Evolutionary conservation across 2,329 filamentous ascomycete species (phyloP).

Genomic region (Thelonectria rubi): DNA sequence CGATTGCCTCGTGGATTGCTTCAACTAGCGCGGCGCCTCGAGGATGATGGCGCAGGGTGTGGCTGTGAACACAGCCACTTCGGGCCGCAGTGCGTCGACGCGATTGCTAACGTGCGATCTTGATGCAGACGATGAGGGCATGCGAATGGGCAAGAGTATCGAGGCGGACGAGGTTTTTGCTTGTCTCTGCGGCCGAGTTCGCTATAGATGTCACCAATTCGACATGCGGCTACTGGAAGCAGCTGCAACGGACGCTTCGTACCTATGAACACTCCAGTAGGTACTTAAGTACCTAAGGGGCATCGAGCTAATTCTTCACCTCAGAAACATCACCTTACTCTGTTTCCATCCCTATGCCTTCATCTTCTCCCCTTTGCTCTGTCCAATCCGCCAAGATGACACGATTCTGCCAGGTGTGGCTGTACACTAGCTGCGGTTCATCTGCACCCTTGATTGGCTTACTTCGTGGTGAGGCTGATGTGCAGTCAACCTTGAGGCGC

Average conservation of each 20-base stretch:
- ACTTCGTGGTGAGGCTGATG: not conserved
- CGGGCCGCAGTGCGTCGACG: conserved; percentile 67
- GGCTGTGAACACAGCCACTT: conserved; percentile 64
- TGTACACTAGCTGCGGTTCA: not conserved
- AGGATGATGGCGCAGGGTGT: conserved; percentile 64
- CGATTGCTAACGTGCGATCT: conserved; percentile 66
- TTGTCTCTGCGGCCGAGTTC: conserved; percentile 32
- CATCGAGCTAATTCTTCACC: too few species aligned
- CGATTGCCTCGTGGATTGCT: too few species aligned
- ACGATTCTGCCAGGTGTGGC: not conserved
- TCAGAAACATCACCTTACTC: not conserved
- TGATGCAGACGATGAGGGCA: conserved; percentile 59
- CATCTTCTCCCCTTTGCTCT: too few species aligned
- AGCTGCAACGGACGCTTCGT: conserved; percentile 31
- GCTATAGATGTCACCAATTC: conserved; percentile 34
- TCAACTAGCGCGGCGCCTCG: conserved; percentile 60
- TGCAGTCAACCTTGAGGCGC: not conserved
- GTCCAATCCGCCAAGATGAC: too few species aligned
- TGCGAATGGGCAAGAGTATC: conserved; percentile 62
- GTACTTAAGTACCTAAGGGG: too few species aligned
- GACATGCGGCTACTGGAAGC: conserved; percentile 37
- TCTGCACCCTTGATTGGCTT: not conserved
- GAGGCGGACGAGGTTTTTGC: conserved; percentile 65
- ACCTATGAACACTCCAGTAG: too few species aligned
- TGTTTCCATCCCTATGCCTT: too few species aligned